Evolutionary conservation across 208 protist genomes (phyloP).

Genomic region (Crithidia sp.): DNA sequence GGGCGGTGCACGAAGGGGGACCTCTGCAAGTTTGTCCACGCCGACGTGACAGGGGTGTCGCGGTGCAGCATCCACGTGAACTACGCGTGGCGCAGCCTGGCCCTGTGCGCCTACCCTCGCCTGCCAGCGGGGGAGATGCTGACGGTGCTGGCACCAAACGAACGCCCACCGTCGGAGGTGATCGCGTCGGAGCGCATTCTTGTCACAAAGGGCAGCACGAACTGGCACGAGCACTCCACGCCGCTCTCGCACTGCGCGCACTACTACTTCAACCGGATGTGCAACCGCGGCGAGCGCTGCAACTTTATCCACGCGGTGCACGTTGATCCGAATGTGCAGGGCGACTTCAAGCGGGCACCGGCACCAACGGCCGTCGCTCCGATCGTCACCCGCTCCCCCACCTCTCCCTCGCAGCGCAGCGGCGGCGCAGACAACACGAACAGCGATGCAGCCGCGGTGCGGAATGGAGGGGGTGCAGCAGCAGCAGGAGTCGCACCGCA

Average conservation of each 20-base stretch:
- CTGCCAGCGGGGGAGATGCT: conserved; percentile 55
- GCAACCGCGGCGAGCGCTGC: conserved; percentile 77
- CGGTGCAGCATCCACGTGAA: conserved; percentile 79
- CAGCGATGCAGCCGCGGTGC: background rate
- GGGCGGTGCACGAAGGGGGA: conserved; percentile 55
- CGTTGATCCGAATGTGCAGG: conserved; percentile 71
- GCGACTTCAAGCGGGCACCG: conserved; percentile 63
- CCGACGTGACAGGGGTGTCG: conserved; percentile 36
- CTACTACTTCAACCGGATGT: conserved; percentile 89
- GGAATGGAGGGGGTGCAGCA: background rate
- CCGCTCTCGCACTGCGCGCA: conserved; percentile 84
- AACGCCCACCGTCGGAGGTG: conserved; percentile 47
- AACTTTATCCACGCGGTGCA: conserved; percentile 82
- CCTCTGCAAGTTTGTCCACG: conserved; percentile 85
- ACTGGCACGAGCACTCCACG: conserved; percentile 38
- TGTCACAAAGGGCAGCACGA: conserved; percentile 57
- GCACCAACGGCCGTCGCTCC: conserved; percentile 46
- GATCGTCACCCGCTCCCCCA: conserved; percentile 10
- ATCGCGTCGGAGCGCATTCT: conserved; percentile 65
- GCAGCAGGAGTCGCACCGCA: background rate
- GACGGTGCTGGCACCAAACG: conserved; percentile 70
- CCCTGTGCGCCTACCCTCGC: conserved; percentile 62
- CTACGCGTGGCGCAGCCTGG: conserved; percentile 66
- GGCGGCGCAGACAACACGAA: background rate
- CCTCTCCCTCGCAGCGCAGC: conserved; percentile 1